Percentiles rank a stretch among this genome's conserved stretches.
Evolutionary conservation across 2,329 filamentous ascomycete genomes (phyloP).

Genomic region (Geosmithia morbida): DNA sequence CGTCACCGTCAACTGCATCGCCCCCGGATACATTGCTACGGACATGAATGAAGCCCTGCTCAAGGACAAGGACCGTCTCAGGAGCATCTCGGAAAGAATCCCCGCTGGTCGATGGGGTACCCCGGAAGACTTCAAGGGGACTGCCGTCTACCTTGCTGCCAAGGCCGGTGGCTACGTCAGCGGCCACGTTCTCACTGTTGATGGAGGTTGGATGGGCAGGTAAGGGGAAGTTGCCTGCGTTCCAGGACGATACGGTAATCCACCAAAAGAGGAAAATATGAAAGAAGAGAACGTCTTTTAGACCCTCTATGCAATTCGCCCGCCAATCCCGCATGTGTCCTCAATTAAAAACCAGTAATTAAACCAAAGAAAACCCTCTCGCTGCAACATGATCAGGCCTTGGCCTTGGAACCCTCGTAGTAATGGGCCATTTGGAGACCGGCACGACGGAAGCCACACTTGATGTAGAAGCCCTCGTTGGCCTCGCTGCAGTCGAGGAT

Average conservation of each 20-base stretch:
- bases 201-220: slow-evolving; percentile 88
- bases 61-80: slow-evolving; percentile 52
- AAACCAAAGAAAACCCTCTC: not conserved
- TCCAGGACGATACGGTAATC: not conserved
- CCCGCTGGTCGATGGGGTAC: slow-evolving; percentile 72
- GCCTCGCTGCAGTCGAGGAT: slow-evolving; percentile 93
- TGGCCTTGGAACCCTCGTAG: slow-evolving; percentile 48
- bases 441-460: slow-evolving; percentile 87
- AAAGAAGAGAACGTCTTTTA: not conserved
- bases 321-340: not conserved
- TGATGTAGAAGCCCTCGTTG: slow-evolving; percentile 96
- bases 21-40: slow-evolving; percentile 82
- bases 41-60: slow-evolving; percentile 86
- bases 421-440: slow-evolving; percentile 97
- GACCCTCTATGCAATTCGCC: not conserved
- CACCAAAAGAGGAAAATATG: too few species aligned
- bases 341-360: not conserved
- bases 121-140: slow-evolving; percentile 81
- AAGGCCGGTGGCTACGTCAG: slow-evolving; percentile 67
- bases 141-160: slow-evolving; percentile 63
- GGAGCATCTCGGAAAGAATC: slow-evolving; percentile 65
- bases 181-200: slow-evolving; percentile 70
- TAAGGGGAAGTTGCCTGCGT: slow-evolving; percentile 18
- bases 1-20: slow-evolving; percentile 76
- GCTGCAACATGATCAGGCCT: slow-evolving; percentile 8